phyloP scores from a whole-genome alignment of 2,329 filamentous ascomycete genomes.

The Fusarium vanettenii region DNA sequence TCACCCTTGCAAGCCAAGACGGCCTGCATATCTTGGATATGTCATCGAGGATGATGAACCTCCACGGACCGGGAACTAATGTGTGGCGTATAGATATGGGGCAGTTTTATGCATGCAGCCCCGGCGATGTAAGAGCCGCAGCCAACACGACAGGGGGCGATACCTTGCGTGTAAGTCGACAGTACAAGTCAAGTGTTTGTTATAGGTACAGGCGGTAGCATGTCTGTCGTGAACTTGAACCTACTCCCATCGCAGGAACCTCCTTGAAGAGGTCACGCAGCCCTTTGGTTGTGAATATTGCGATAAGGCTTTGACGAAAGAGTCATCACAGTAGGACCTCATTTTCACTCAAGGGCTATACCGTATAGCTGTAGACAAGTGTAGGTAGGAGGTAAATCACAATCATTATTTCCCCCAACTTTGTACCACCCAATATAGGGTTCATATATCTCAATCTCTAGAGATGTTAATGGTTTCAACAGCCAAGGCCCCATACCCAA shows the following conservation, averaged over 20 bases:
- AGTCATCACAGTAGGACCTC: not conserved
- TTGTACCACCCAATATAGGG: not conserved
- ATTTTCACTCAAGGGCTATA: not conserved
- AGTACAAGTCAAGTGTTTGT: not conserved
- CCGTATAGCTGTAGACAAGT: not conserved
- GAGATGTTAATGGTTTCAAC: not conserved
- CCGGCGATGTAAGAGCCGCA: not conserved
- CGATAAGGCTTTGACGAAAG: not conserved
- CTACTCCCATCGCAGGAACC: not conserved
- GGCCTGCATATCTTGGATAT: not conserved
- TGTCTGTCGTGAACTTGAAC: not conserved
- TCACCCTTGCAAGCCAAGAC: constrained; percentile 10
- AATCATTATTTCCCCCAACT: not conserved
- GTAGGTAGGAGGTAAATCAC: not conserved
- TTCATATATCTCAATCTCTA: not conserved
- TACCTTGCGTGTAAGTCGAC: not conserved
- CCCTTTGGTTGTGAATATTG: not conserved
- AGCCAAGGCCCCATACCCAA: not conserved
- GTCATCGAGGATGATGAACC: not conserved
- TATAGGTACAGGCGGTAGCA: not conserved
- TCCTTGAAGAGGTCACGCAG: not conserved
- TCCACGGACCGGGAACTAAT: not conserved
- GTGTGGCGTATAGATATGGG: not conserved
- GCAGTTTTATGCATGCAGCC: not conserved
- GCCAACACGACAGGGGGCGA: not conserved